Evolutionary conservation across 768 basidiomycete species (phyloP), one percentile per base, ranked within the genome.

Genomic region (Lyophyllum atratum): DNA sequence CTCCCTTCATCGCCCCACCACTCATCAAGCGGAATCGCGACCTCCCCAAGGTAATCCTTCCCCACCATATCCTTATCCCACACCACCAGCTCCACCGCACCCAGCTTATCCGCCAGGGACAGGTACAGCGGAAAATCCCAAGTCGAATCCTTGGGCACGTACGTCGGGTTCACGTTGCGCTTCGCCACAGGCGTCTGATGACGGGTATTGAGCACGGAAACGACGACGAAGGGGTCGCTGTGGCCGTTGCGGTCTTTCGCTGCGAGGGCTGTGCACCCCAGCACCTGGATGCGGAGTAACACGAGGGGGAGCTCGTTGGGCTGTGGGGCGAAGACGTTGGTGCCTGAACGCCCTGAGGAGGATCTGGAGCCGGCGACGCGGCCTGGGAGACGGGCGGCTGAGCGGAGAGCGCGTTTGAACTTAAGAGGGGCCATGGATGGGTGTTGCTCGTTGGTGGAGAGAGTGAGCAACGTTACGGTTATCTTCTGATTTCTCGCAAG

Each of bases 1-100:
- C 69, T 74, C 55, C 66, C 76, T 39, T 59, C 77, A 55, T 54
- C 61, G 19, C 52, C 54, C 37, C 65, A 97, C 93, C 93, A 96
- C 31, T 91, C 85, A 19, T 87, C 87, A n/a, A 96, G 68, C 0
- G 85, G 82, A 7, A 98, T 61, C 0, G 87, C 82, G 4, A 84
- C 82, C 71, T 99, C 96, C 15, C 97, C 97, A 15, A 99, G 80
- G 69, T 97, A 99, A 44, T 98, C 96, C 74, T 95, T 97, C 65
- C 80, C 83, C 65, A 94, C 70, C 62, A 92, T 76, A 71, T 98
- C 95, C 75, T 89, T 94, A 72, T 95, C 95, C 95, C 96, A 99
- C 0, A 95, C 80, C 12, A 97, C 87, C 31, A 93, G 76, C 71
- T 98, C 95, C 42, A 98, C 64, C 1, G 81, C 85, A 31, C 90